Evolutionary conservation across 2,329 filamentous ascomycete species (phyloP), one percentile per base, ranked within the genome.

Genomic region (Ophiostoma populinum): DNA sequence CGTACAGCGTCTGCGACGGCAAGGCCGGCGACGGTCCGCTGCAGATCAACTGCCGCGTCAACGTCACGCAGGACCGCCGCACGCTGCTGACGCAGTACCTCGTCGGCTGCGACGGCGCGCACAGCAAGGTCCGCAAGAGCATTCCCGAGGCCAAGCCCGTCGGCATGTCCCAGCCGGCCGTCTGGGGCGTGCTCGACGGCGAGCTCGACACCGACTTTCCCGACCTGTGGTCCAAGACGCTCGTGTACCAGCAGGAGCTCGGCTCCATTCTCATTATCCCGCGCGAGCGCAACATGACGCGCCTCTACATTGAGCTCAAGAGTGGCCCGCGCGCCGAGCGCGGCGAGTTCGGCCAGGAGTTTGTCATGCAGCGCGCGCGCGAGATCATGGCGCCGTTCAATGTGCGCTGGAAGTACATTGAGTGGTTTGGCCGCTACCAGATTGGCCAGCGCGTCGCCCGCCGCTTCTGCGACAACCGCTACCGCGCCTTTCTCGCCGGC

Each of bases 261-360:
- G 77, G 77, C 3, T 78, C 75, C 0, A 71, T 81, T 30, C 61
- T 82, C n/a, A 76, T 79, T 50, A 75, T 81, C 35, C 78, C 78
- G 5, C 67, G 77, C 25, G 77, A 82, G 51, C 62, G 74, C 27
- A 77, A 78, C 47, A 71, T 81, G 65, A 81, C 76, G 1, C 67
- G 77, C 30, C 59, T 70, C 46, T 70, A 70, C 45, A 67, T 70
- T 39, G 65, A 70, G 50, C 59, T 70, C 36, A 69, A 68, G 42
- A 42, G 54, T 42, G 41, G 31, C 48, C 50, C 9, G 51, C 36
- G 36, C 24, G 38, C 21, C 29, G 40, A 39, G 34, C 34, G 40
- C 5, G 39, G 37, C 59, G 17, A 48, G 65, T 16, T 55, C 59
- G 22, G 56, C 61, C 21, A 47, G 42, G 68, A 77, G 21, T 80